These are phyloP conservation scores for Stephania japonica DNA, from an alignment of 164 flowering plant species.

Conservation along the genomic window DNA sequence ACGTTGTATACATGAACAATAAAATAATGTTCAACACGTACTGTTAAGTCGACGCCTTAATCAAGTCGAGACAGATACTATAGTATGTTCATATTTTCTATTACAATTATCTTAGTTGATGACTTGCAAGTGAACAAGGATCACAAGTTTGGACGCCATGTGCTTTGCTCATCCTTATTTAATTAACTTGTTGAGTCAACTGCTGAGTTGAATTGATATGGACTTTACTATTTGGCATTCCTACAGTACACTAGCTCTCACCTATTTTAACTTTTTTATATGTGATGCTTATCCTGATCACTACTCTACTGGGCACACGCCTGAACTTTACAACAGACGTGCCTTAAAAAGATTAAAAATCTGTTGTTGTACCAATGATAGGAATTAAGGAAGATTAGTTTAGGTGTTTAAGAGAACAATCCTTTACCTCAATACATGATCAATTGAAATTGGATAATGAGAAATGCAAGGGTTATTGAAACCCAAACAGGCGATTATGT, in stretches of 20 bases:
- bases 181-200: slow-evolving; percentile 7
- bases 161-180: not conserved
- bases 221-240: not conserved
- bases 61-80: not conserved
- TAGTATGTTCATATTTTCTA: not conserved
- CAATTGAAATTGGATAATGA: no score
- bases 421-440: no score
- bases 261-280: not conserved
- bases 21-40: not conserved
- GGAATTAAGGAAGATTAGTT: no score
- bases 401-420: no score
- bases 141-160: slow-evolving; percentile 8
- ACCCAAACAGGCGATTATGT: no score
- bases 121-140: not conserved
- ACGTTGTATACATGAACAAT: not conserved
- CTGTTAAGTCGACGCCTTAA: not conserved
- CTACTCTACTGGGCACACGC: no score
- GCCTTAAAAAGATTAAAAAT: no score
- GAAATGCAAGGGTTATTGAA: no score
- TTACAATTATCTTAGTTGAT: not conserved
- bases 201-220: slow-evolving; percentile 1
- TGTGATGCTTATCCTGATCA: no score
- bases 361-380: no score
- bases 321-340: no score
- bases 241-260: not conserved